A percentile compares a stretch with the other conserved stretches of the same genome.
Conservation (phyloP, 73 alveolate species). For the Tetrahymena malaccensis region DNA sequence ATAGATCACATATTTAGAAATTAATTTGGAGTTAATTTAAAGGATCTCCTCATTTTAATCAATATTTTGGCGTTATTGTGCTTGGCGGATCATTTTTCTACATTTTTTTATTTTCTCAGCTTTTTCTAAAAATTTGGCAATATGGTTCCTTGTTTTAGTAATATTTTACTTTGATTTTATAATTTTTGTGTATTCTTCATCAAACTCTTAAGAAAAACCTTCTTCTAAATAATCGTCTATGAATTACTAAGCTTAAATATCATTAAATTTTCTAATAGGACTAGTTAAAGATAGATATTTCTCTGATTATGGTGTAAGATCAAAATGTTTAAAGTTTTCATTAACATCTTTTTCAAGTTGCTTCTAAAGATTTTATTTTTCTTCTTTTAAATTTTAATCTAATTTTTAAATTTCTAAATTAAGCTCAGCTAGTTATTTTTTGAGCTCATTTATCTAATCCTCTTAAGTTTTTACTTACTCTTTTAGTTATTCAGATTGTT, state of each 20-base stretch:
- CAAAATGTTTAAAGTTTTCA: background rate
- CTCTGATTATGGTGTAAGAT: background rate
- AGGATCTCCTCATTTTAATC: background rate
- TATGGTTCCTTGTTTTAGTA: too few species aligned
- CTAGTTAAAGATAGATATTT: background rate
- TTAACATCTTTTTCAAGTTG: background rate
- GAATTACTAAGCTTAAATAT: background rate
- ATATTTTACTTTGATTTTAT: background rate
- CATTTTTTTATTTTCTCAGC: background rate
- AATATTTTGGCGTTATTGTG: background rate
- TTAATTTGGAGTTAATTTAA: background rate
- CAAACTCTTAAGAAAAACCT: background rate
- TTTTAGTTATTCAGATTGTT: too few species aligned
- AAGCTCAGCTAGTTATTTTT: background rate
- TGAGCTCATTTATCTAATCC: background rate
- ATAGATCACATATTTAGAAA: background rate
- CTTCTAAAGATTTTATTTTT: background rate
- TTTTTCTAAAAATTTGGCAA: background rate
- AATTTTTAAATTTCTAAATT: background rate
- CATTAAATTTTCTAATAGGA: background rate
- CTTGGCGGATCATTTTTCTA: background rate
- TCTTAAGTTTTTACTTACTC: too few species aligned
- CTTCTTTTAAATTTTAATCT: background rate
- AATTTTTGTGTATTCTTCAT: background rate
- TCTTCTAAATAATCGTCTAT: background rate